Evolutionary conservation across 495 filamentous ascomycete species (phyloP).

Genomic region (Penicillium lagena): DNA sequence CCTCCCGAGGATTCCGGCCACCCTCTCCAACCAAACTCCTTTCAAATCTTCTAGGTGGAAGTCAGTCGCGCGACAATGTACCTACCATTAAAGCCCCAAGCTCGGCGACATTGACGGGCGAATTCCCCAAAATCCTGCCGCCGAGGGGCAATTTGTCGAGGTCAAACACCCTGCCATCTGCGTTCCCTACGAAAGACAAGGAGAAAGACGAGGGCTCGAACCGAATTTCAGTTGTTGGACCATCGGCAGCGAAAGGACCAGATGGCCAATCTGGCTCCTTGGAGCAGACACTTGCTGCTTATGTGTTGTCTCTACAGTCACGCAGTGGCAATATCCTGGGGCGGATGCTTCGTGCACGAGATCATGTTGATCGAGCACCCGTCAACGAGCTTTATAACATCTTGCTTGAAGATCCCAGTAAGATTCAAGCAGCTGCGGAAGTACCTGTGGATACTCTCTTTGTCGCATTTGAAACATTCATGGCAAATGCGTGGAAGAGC

Average conservation of each 20-base stretch:
- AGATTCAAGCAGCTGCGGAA: conserved; percentile 66
- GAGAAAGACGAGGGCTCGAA: conserved; percentile 17
- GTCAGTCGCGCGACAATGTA: conserved; percentile 23
- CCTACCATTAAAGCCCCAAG: conserved; percentile 29
- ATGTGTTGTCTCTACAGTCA: conserved; percentile 71
- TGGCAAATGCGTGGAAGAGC: conserved; percentile 80
- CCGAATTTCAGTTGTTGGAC: conserved; percentile 31
- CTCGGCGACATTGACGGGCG: conserved; percentile 29
- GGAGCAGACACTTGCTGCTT: conserved; percentile 81
- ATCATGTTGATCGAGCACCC: conserved; percentile 64
- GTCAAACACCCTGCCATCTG: conserved; percentile 35
- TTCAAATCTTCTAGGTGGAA: conserved; percentile 68
- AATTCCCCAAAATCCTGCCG: conserved; percentile 34
- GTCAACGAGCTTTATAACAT: conserved; percentile 92
- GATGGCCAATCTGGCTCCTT: conserved; percentile 57
- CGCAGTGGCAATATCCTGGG: conserved; percentile 83
- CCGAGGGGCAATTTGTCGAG: conserved; percentile 26
- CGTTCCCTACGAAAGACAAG: conserved; percentile 27
- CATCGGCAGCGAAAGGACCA: conserved; percentile 9
- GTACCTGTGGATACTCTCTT: conserved; percentile 84
- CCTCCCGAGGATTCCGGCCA: conserved; percentile 54
- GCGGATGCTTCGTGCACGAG: conserved; percentile 61
- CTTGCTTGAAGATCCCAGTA: conserved; percentile 72
- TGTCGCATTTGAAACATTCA: conserved; percentile 89
- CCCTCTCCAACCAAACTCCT: conserved; percentile 87